Percentiles rank a stretch among this genome's conserved stretches.
These are phyloP conservation scores for Fraxinus latifolia DNA, from an alignment of 305 asterid species.

Conservation along the genomic window DNA sequence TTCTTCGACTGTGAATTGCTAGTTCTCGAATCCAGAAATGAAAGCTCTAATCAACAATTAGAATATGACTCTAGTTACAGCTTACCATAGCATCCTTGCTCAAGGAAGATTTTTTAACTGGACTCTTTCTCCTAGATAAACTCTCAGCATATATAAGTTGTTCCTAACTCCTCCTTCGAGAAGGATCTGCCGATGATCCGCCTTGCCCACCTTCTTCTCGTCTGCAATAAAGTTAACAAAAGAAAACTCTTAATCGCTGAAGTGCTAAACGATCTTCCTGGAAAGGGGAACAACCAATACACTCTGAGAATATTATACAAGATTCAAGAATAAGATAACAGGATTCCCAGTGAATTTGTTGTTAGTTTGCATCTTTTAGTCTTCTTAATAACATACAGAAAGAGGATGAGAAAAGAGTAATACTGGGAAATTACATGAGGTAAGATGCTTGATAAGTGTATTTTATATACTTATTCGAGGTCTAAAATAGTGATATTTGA, in stretches of 20 bases:
- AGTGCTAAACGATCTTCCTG: background rate
- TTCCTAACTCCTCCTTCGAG: slow-evolving; percentile 57
- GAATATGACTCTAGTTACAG: slow-evolving; percentile 11
- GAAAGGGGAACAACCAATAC: background rate
- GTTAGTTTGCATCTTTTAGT: background rate
- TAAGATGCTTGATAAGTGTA: no score
- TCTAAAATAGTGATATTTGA: no score
- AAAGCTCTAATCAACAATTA: slow-evolving; percentile 6
- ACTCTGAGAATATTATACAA: background rate
- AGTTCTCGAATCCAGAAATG: no score
- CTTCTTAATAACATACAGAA: background rate
- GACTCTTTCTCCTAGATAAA: slow-evolving; percentile 60
- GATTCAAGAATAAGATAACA: background rate
- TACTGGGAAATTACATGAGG: no score
- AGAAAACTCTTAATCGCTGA: background rate
- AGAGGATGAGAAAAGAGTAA: background rate
- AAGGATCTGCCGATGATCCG: slow-evolving; percentile 55
- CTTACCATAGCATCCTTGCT: slow-evolving; percentile 88
- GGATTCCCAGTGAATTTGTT: background rate
- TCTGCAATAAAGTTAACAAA: slow-evolving; percentile 36
- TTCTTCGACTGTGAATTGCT: no score
- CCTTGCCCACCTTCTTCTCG: slow-evolving; percentile 50
- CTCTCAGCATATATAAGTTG: slow-evolving; percentile 49
- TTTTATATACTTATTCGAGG: no score
- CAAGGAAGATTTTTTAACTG: slow-evolving; percentile 61